These are phyloP conservation scores for Conticribra weissflogii DNA, from an alignment of 108 stramenopile genomes.

Conservation along the genomic window DNA sequence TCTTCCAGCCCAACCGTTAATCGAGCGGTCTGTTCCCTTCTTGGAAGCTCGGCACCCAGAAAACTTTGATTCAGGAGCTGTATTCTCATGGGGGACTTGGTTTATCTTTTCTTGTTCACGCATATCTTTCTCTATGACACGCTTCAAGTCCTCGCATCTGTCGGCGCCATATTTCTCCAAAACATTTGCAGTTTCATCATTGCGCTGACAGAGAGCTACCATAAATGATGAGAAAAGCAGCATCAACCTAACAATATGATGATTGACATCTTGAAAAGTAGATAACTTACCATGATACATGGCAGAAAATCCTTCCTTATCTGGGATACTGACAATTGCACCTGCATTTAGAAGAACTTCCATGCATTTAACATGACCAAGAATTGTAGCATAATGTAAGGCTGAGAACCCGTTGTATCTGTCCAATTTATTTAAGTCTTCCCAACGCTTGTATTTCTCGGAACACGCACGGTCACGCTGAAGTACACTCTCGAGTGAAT, in stretches of 20 bases:
- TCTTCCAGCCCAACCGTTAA: neutral
- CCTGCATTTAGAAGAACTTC: conserved; percentile 32
- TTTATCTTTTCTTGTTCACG: conserved; percentile 2
- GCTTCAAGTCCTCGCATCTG: neutral
- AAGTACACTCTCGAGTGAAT: conserved; percentile 10
- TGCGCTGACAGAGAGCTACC: conserved; percentile 5
- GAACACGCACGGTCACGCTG: neutral
- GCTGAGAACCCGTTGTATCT: conserved; percentile 30
- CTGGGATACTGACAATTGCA: conserved; percentile 18
- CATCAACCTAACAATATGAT: neutral
- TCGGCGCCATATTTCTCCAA: conserved; percentile 16
- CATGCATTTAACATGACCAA: conserved; percentile 23
- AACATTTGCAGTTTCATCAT: conserved; percentile 5
- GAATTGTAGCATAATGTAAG: conserved; percentile 38
- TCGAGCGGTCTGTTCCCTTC: no score
- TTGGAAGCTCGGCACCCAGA: no score
- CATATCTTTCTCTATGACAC: conserved; percentile 1
- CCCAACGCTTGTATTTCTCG: neutral
- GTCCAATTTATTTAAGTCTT: conserved; percentile 25
- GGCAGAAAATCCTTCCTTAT: conserved; percentile 24
- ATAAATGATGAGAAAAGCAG: neutral
- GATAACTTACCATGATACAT: conserved; percentile 41
- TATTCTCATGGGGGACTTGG: neutral
- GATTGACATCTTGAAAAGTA: neutral
- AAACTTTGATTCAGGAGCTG: neutral